These are phyloP conservation scores for Austroboletus rostrupii DNA, from an alignment of 1,284 basidiomycete species.

Conservation along the genomic window DNA sequence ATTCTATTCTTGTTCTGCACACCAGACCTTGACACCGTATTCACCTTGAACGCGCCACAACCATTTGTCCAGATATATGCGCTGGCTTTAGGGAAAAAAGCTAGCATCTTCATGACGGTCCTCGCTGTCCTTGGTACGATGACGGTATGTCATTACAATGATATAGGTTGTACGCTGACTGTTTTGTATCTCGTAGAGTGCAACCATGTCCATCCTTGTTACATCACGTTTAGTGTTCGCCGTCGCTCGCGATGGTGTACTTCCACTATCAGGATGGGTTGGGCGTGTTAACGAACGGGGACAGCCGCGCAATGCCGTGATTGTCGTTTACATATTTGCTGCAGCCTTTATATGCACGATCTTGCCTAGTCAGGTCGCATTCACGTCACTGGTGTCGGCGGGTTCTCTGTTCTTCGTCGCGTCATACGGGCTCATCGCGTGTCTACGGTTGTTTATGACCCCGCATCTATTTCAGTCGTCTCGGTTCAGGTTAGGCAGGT, in stretches of 20 bases:
- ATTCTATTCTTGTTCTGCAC: conserved; percentile 86
- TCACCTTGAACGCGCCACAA: conserved; percentile 74
- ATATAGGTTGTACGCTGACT: neutral
- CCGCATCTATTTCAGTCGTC: conserved; percentile 68
- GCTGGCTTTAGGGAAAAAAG: conserved; percentile 71
- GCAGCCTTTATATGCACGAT: conserved; percentile 75
- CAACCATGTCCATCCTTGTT: neutral
- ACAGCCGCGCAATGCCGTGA: conserved; percentile 78
- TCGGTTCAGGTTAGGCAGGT: conserved; percentile 65
- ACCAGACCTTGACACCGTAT: conserved; percentile 70
- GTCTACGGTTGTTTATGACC: conserved; percentile 70
- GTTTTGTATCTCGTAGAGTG: neutral
- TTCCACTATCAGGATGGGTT: conserved; percentile 79
- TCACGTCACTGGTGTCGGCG: conserved; percentile 80
- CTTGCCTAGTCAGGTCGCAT: conserved; percentile 81
- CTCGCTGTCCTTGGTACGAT: conserved; percentile 76
- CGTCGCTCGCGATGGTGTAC: conserved; percentile 82
- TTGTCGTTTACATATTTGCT: conserved; percentile 75
- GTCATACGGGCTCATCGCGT: conserved; percentile 74
- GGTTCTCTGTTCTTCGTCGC: conserved; percentile 79
- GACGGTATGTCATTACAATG: conserved; percentile 44
- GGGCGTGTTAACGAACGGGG: conserved; percentile 63
- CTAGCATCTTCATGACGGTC: conserved; percentile 79
- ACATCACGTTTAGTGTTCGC: conserved; percentile 77
- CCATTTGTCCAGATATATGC: conserved; percentile 85